A percentile compares a stretch with the other conserved stretches of the same genome.
phyloP scores from a whole-genome alignment of 352 stramenopile species.

The Phytophthora pini region DNA sequence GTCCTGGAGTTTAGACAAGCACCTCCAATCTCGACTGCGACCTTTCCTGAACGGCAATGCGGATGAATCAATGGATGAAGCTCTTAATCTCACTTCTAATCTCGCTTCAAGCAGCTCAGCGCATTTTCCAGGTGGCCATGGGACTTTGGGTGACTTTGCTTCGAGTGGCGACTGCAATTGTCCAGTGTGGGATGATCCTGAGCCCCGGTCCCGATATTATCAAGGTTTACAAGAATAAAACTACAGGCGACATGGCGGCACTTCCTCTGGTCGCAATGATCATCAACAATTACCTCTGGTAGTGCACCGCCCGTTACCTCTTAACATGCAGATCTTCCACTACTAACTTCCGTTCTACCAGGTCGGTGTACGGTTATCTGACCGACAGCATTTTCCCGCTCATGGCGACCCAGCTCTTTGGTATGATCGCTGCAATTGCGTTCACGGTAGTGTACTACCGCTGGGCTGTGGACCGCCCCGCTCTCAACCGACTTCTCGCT shows the following conservation, averaged over 20 bases:
- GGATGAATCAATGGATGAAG: too few relatives aligned
- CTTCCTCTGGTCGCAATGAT: slow-evolving; percentile 32
- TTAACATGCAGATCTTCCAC: background rate
- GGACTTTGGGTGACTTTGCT: slow-evolving; percentile 18
- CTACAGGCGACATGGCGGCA: slow-evolving; percentile 21
- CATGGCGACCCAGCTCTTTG: slow-evolving; percentile 30
- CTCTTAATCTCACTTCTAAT: too few relatives aligned
- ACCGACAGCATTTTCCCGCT: slow-evolving; percentile 33
- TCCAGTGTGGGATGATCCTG: slow-evolving; percentile 21
- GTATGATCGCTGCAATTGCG: slow-evolving; percentile 9
- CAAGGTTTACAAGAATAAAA: slow-evolving; percentile 24
- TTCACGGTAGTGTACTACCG: slow-evolving; percentile 29
- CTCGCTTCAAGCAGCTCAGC: background rate
- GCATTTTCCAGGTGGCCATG: background rate
- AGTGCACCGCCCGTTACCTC: background rate
- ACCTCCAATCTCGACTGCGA: background rate
- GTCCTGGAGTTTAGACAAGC: slow-evolving; percentile 13
- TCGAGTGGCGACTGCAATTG: slow-evolving; percentile 21
- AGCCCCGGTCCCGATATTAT: slow-evolving; percentile 25
- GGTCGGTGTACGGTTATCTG: slow-evolving; percentile 34
- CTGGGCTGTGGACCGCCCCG: slow-evolving; percentile 9
- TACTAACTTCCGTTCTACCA: background rate
- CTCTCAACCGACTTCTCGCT: slow-evolving; percentile 9
- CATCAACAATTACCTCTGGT: slow-evolving; percentile 37
- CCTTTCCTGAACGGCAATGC: background rate